A percentile compares a stretch with the other conserved stretches of the same genome.
phyloP scores from a whole-genome alignment of 1,284 basidiomycete genomes.

The Macrocybe sp. region DNA sequence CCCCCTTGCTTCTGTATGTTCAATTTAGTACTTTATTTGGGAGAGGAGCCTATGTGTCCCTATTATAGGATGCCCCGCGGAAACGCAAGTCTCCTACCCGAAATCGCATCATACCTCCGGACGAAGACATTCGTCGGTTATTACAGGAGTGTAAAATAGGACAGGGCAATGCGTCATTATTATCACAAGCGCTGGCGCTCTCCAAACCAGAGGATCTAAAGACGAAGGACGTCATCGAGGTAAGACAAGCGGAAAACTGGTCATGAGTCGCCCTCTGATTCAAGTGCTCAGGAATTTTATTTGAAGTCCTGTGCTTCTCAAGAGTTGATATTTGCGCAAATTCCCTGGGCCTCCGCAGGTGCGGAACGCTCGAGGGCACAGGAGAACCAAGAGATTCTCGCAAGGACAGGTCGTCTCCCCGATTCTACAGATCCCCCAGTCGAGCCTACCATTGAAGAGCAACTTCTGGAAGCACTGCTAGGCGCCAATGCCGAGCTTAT shows the following conservation, averaged over 20 bases:
- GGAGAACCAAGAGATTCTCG: conserved; percentile 20
- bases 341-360: conserved; percentile 64
- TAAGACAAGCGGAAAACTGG: conserved; percentile 22
- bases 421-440: conserved; percentile 18
- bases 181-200: conserved; percentile 60
- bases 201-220: conserved; percentile 64
- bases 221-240: conserved; percentile 56
- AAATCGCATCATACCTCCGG: conserved; percentile 61
- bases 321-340: conserved; percentile 65
- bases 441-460: conserved; percentile 54
- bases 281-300: conserved; percentile 58
- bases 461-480: conserved; percentile 59
- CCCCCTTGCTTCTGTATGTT: conserved; percentile 14
- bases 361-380: conserved; percentile 57
- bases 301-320: conserved; percentile 66
- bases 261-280: background rate
- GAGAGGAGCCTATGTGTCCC: conserved; percentile 5
- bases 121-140: conserved; percentile 73
- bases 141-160: conserved; percentile 78
- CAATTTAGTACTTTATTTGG: conserved; percentile 2
- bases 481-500: conserved; percentile 51
- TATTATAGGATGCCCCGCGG: conserved; percentile 20
- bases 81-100: conserved; percentile 37
- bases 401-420: conserved; percentile 8
- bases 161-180: conserved; percentile 60